phyloP scores from a whole-genome alignment of 2,329 filamentous ascomycete genomes.

The Apiospora pterosperma region DNA sequence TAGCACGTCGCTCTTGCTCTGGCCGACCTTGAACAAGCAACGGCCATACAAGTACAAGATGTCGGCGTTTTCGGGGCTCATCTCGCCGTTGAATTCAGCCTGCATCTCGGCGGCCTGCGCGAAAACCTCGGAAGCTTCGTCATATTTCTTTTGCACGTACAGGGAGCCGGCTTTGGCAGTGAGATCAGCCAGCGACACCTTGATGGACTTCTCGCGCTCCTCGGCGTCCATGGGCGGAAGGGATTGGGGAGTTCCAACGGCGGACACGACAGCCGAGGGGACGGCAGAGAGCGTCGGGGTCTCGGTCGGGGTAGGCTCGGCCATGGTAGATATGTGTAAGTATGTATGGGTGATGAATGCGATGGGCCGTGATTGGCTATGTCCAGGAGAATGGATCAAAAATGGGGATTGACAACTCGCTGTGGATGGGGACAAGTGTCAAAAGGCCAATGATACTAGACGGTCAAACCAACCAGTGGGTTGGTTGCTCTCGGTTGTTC shows the following conservation, averaged over 20 bases:
- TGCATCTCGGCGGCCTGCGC: slow-evolving; percentile 87
- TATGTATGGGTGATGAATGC: not conserved
- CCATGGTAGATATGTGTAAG: slow-evolving; percentile 16
- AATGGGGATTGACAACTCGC: not conserved
- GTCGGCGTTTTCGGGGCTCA: slow-evolving; percentile 86
- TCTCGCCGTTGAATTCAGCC: slow-evolving; percentile 87
- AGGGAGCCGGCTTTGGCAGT: slow-evolving; percentile 77
- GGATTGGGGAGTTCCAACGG: slow-evolving; percentile 25
- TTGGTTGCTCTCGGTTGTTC: not conserved
- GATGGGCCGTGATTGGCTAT: slow-evolving; percentile 4
- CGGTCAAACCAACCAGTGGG: not conserved
- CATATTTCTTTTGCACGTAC: slow-evolving; percentile 86
- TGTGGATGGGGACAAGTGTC: not conserved
- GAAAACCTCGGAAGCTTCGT: slow-evolving; percentile 81
- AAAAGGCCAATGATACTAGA: not conserved
- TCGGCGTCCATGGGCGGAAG: slow-evolving; percentile 33
- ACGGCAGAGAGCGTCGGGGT: slow-evolving; percentile 26
- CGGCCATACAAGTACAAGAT: slow-evolving; percentile 93
- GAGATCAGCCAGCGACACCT: slow-evolving; percentile 71
- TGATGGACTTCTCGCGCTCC: slow-evolving; percentile 47
- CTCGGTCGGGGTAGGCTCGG: slow-evolving; percentile 25
- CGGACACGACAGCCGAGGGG: slow-evolving; percentile 22
- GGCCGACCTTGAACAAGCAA: slow-evolving; percentile 88
- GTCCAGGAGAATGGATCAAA: not conserved
- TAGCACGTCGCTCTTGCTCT: slow-evolving; percentile 91